A percentile compares a stretch with the other conserved stretches of the same genome.
phyloP scores from a whole-genome alignment of 2,329 filamentous ascomycete genomes.

The Xylariaceae sp. region DNA sequence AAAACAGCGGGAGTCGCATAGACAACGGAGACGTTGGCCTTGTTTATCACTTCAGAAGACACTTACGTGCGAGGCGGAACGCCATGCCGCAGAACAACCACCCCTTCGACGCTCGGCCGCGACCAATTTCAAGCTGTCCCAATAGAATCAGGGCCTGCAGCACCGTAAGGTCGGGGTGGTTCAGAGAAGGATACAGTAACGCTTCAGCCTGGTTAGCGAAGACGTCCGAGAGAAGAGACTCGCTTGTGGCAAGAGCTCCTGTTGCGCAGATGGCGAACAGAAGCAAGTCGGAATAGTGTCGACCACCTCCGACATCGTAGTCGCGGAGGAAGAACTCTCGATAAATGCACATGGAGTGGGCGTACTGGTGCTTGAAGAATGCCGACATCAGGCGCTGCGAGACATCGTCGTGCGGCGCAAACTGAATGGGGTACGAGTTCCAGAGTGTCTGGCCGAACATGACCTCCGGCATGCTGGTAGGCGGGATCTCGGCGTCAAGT shows the following conservation, averaged over 20 bases:
- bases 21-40: neutral
- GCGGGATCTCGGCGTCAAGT: constrained; percentile 6
- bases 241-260: constrained; percentile 45
- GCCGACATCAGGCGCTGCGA: constrained; percentile 44
- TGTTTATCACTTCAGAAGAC: neutral
- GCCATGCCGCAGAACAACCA: constrained; percentile 52
- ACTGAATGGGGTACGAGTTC: constrained; percentile 31
- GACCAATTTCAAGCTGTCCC: constrained; percentile 46
- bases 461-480: constrained; percentile 9
- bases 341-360: constrained; percentile 48
- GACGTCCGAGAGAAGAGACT: constrained; percentile 38
- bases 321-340: constrained; percentile 49
- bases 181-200: constrained; percentile 43
- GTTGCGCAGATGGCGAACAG: constrained; percentile 47
- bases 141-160: constrained; percentile 44
- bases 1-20: neutral
- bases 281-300: constrained; percentile 48
- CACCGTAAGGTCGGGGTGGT: constrained; percentile 45
- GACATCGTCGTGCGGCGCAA: constrained; percentile 42
- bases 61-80: constrained; percentile 42
- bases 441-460: constrained; percentile 11
- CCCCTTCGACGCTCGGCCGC: constrained; percentile 45
- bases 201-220: constrained; percentile 44
- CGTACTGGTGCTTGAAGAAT: constrained; percentile 47
- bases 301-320: constrained; percentile 43